A percentile compares a stretch with the other conserved stretches of the same genome.
phyloP scores from a whole-genome alignment of 2,329 filamentous ascomycete genomes.

The Penicillium sp. region DNA sequence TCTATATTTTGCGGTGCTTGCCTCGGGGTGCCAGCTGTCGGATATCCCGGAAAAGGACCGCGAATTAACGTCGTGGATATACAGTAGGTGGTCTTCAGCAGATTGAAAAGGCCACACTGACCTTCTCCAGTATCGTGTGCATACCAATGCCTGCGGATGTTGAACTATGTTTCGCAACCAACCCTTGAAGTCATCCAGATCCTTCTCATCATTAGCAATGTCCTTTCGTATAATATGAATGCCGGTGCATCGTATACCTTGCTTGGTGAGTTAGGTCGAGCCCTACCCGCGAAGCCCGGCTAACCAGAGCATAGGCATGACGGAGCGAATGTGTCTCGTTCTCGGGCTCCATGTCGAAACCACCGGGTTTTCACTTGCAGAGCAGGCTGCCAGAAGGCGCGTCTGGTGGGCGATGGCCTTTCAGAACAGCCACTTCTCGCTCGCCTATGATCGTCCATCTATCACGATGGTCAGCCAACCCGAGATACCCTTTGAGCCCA shows the following conservation, averaged over 20 bases:
- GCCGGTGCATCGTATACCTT: conserved; percentile 59
- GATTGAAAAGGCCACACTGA: conserved; percentile 2
- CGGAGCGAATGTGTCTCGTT: conserved; percentile 50
- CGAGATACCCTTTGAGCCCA: conserved; percentile 46
- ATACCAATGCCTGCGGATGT: conserved; percentile 59
- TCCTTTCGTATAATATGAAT: conserved; percentile 60
- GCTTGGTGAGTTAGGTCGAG: conserved; percentile 39
- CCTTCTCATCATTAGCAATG: conserved; percentile 58
- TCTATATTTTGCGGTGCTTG: conserved; percentile 57
- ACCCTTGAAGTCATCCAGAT: conserved; percentile 58
- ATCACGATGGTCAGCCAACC: conserved; percentile 49
- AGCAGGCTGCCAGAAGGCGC: background rate
- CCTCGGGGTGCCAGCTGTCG: conserved; percentile 58
- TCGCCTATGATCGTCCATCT: conserved; percentile 55
- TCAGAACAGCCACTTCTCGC: conserved; percentile 57
- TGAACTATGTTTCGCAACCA: conserved; percentile 59
- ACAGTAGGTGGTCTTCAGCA: conserved; percentile 42
- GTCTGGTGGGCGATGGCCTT: conserved; percentile 54
- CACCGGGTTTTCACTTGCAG: conserved; percentile 32
- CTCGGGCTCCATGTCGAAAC: conserved; percentile 54
- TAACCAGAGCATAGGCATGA: conserved; percentile 33
- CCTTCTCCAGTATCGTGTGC: conserved; percentile 53
- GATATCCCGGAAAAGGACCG: conserved; percentile 53
- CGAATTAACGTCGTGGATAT: conserved; percentile 60
- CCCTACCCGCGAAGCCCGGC: conserved; percentile 25